Base-by-base conservation (phyloP, 2,329 filamentous ascomycete genomes). In the Xylariaceae sp. region DNA sequence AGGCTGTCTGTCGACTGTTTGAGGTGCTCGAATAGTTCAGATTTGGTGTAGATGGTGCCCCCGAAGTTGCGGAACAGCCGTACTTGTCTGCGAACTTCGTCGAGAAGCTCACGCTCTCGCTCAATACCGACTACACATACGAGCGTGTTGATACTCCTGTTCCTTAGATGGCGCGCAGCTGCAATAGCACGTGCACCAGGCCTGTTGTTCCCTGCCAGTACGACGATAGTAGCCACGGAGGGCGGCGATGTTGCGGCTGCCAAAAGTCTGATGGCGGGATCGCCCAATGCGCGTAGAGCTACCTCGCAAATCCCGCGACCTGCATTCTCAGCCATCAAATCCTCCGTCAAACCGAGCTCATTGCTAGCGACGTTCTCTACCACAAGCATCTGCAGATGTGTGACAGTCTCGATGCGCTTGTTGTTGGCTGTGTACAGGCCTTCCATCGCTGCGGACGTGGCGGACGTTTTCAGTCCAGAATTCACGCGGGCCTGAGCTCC, bases 191-290 rank as follows among this genome's bases (percentile, higher is more conserved):
- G 82, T 36, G 89, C 86, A 38, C 93, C 92, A 1, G 87, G 91
- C 60, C 90, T 90, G 70, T 96, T 93, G 69, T 97, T 97, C n/a
- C 94, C 93, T 0, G 90, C 92, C n/a, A 97, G 78, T 6, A 97
- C 83, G 18, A 96, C 84, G 31, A 84, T 73, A 0, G 77, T 75
- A 50, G 66, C 58, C 28, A 71, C 47, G 36, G 55, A 69, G 42
- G 63, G 67, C 6, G 62, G 60, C 16, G 65, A 66, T 5, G 60
- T 53, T 2, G 65, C 60, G 18, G 59, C 75, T 45, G 67, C 78
- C 43, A 74, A 81, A 43, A 79, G 77, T 69, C 74, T 83, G 66
- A 79, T 81, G 45, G 78, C 84, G 53, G 77, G 82, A 57, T 85
- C 82, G 1, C 77, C 77, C 42, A 95, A 74, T 11, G 89, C 82